These are phyloP conservation scores for Pterocarpus macrocarpus DNA, from an alignment of 306 rosid species.

Conservation along the genomic window DNA sequence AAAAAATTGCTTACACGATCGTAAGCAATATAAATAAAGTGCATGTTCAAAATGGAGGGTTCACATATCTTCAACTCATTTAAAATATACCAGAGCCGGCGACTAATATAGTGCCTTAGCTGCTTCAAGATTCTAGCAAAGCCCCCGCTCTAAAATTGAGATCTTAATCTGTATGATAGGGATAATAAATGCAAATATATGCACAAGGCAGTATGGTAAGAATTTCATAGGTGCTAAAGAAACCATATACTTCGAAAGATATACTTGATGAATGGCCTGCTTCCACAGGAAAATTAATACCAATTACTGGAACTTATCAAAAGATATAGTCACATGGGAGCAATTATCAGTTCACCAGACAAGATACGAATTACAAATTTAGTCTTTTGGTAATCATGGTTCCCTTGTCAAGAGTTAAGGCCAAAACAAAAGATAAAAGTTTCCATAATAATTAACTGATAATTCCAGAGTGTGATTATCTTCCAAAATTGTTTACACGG, in stretches of 20 bases:
- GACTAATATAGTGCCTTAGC: background rate
- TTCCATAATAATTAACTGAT: background rate
- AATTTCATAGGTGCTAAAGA: background rate
- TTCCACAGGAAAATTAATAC: background rate
- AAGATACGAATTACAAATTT: background rate
- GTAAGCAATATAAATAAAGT: background rate
- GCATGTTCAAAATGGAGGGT: background rate
- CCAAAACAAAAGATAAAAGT: conserved; percentile 5
- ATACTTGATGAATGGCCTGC: conserved; percentile 6
- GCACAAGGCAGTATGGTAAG: background rate
- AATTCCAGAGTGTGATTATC: background rate
- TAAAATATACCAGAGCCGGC: background rate
- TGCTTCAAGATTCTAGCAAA: conserved; percentile 23
- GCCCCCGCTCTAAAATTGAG: background rate
- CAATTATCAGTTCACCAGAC: background rate
- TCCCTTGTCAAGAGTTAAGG: conserved; percentile 9
- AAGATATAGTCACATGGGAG: conserved; percentile 2
- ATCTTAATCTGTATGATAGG: background rate
- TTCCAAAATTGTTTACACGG: too few species aligned
- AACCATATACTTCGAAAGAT: background rate
- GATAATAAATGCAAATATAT: background rate
- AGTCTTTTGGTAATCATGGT: background rate
- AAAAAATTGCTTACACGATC: conserved; percentile 7
- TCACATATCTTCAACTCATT: conserved; percentile 1
- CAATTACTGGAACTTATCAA: background rate